Evolutionary conservation across 164 flowering plant species (phyloP), one percentile per base, ranked within the genome.

Genomic region (Vitis rupestris): DNA sequence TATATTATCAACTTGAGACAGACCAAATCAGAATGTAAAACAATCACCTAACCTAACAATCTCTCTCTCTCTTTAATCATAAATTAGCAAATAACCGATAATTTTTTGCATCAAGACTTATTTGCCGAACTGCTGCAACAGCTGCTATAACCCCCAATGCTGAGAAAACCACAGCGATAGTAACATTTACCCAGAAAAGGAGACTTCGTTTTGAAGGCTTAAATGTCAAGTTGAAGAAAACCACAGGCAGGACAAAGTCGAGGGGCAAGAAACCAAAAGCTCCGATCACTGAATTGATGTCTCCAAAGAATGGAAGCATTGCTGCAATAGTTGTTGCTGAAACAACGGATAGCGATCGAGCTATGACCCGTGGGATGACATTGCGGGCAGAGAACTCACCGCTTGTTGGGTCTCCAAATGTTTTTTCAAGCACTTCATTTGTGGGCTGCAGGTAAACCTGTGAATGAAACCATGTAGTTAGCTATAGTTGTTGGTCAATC

Each of bases 281-380:
- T 13, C 98, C 98, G 4, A 87, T 76, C 50, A 94, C 16, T 0
- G 92, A 80, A 67, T 85, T 92, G 27, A 94, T 83, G 72, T 92
- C 98, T 48, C 97, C 97, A 9, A 92, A 92, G 78, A 94, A 94
- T 8, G 98, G 98, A 30, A 94, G 85, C 98, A 94, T 92, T 13
- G 97, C 92, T 10, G 93, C 91, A 37, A 90, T 53, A 0, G 76
- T 75, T 8, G 93, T 88, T 3, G 92, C 85, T 4, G 72, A 27
- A 12, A 78, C 59, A 8, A 89, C 92, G 0, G 97, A 77, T 1
- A 88, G 3, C 1, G 98, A 87, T 56, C 97, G 76, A 9, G 75
- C 67, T 17, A 89, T 57, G 29, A 89, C 3, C 59, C 97, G 76
- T 0, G 98, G 97, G 11, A 88, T 44, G 1, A 80, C 80, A 50